These are phyloP conservation scores for Climacium dendroides DNA, from an alignment of 225 moss, liverwort and hornwort species.

Conservation along the genomic window DNA sequence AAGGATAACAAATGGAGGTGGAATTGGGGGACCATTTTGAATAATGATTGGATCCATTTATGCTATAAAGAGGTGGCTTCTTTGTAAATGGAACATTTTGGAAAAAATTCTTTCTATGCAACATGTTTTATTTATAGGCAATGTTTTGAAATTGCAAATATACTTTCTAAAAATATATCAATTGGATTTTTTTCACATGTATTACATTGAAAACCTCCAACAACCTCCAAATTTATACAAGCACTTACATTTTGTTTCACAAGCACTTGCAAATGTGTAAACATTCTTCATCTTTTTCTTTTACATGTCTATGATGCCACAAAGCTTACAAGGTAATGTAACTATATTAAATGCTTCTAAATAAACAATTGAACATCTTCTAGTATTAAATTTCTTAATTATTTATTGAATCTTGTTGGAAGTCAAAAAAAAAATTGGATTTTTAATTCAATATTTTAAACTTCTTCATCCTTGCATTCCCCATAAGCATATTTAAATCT, in stretches of 20 bases:
- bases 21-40: not conserved
- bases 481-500: too few relatives aligned
- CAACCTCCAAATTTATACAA: not conserved
- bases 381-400: not conserved
- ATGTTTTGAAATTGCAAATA: not conserved
- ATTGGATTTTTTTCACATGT: not conserved
- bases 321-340: not conserved
- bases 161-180: not conserved
- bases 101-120: not conserved
- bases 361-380: not conserved
- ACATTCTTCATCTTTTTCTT: not conserved
- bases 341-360: not conserved
- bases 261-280: not conserved
- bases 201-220: not conserved
- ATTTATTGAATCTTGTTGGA: not conserved
- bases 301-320: not conserved
- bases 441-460: too few relatives aligned
- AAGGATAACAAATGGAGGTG: not conserved
- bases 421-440: too few relatives aligned
- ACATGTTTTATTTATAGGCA: not conserved
- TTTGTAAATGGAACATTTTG: too few relatives aligned
- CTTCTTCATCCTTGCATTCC: too few relatives aligned
- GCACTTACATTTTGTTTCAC: not conserved
- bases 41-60: not conserved
- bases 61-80: accelerated